Conservation (phyloP, 2,329 filamentous ascomycete species). For the Botrytis porri region DNA sequence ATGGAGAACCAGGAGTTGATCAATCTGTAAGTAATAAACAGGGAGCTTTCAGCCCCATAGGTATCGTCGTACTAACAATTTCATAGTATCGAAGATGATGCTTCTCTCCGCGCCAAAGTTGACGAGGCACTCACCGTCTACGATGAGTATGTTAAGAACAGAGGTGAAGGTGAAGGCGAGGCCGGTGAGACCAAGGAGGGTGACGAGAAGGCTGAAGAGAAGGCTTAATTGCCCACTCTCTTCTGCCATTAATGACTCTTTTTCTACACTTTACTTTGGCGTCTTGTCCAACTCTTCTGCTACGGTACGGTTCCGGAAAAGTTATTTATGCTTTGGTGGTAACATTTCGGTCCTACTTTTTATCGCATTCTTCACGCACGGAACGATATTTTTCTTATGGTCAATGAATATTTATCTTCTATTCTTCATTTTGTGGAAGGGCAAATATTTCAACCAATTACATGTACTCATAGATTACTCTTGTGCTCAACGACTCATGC, state of each 20-base stretch:
- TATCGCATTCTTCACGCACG: slow-evolving; percentile 23
- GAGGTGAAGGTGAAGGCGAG: slow-evolving; percentile 39
- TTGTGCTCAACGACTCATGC: slow-evolving; percentile 21
- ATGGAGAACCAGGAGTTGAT: slow-evolving; percentile 97
- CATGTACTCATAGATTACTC: slow-evolving; percentile 36
- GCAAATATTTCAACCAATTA: slow-evolving; percentile 27
- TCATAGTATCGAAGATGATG: slow-evolving; percentile 79
- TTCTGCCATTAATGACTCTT: slow-evolving; percentile 28
- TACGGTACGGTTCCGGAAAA: slow-evolving; percentile 36
- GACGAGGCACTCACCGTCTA: slow-evolving; percentile 96
- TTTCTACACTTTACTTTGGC: slow-evolving; percentile 30
- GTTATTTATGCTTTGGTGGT: slow-evolving; percentile 35
- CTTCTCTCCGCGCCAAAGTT: slow-evolving; percentile 89
- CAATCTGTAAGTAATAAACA: slow-evolving; percentile 72
- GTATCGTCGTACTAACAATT: slow-evolving; percentile 33
- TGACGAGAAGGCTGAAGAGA: slow-evolving; percentile 49
- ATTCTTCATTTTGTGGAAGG: slow-evolving; percentile 23
- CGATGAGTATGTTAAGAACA: slow-evolving; percentile 91
- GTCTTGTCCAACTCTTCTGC: slow-evolving; percentile 35
- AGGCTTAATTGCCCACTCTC: slow-evolving; percentile 46
- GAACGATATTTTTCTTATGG: slow-evolving; percentile 19
- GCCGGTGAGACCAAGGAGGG: slow-evolving; percentile 46
- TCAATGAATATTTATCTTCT: slow-evolving; percentile 28
- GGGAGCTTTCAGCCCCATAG: not conserved
- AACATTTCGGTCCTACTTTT: slow-evolving; percentile 27